Evolutionary conservation across 495 filamentous ascomycete species (phyloP).

Genomic region (Penicillium silybi): DNA sequence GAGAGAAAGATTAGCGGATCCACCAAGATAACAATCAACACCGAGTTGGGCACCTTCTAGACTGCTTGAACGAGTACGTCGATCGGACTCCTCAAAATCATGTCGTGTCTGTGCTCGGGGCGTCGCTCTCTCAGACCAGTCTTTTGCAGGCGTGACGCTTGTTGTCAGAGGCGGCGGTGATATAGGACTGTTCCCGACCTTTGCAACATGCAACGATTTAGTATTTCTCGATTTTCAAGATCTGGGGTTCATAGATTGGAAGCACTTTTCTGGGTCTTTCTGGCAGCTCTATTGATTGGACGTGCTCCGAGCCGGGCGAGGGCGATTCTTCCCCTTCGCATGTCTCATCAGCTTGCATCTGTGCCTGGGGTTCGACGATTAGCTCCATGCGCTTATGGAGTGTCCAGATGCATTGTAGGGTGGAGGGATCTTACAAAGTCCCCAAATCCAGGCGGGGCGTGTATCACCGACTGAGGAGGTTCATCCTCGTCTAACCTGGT

Average conservation of each 20-base stretch:
- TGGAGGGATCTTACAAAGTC: conserved; percentile 59
- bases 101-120: conserved; percentile 77
- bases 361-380: not conserved
- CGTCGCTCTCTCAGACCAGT: conserved; percentile 66
- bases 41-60: conserved; percentile 58
- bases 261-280: conserved; percentile 16
- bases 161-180: conserved; percentile 69
- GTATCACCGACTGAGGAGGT: conserved; percentile 75
- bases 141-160: conserved; percentile 57
- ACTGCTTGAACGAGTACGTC: conserved; percentile 50
- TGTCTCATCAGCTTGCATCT: not conserved
- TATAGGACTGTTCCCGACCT: conserved; percentile 37
- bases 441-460: conserved; percentile 75
- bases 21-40: not conserved
- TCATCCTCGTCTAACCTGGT: conserved; percentile 63
- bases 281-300: not conserved
- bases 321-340: conserved; percentile 13
- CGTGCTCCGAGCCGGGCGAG: not conserved
- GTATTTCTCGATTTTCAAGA: not conserved
- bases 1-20: not conserved
- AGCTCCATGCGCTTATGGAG: not conserved
- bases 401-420: not conserved
- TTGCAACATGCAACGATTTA: conserved; percentile 9
- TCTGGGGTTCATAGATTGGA: not conserved
- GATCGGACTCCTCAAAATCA: conserved; percentile 59